Base-by-base conservation (phyloP, 345 rosid species). In the Brassica juncea region DNA sequence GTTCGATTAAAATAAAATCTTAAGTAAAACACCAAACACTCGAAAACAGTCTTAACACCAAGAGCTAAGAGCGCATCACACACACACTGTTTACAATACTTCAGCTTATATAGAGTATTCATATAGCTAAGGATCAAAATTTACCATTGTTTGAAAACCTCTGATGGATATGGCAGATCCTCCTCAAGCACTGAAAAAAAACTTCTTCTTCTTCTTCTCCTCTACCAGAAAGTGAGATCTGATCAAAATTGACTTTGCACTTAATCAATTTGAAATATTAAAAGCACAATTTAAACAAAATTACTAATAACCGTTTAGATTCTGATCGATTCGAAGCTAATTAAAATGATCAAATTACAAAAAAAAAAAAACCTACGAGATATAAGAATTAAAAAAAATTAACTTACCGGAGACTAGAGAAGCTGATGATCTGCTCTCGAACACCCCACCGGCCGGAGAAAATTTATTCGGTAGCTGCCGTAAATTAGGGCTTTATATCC, bases 101-200 rank as follows among this genome's bases (percentile, higher is more conserved):
- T 69, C 5, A 47, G 14, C 64, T 8, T 28, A 4, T 1, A n/a
- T 68, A 27, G 44, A 39, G 44, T 37, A 37, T 19, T 7, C 44
- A n/a, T 11, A 42, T 39, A 75, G 74, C 74, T 35, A 44, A 0
- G 68, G 68, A 21, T 75, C 4, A 32, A 70, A 21, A 64, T 14
- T 70, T 75, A 80, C 83, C 83, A 80, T 80, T 75, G 72, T 19
- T 70, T 39, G 6, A 60, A 66, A 60, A 35, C 37, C 39, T 69
- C 55, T 5, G 39, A 28, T 67, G 37, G 35, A 72, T 58, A 57
- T 2, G 8, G 66, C 70, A 79, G 79, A 64, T 19, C 21, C 21
- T 23, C 72, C 25, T 80, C 39, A 44, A 65, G 5, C 71, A 30
- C 35, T 69, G n/a, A 14, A 49, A 10, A 42, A 0, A 19, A 39